Evolutionary conservation across 495 filamentous ascomycete species (phyloP).

Genomic region (Aspergillus funiculosus): DNA sequence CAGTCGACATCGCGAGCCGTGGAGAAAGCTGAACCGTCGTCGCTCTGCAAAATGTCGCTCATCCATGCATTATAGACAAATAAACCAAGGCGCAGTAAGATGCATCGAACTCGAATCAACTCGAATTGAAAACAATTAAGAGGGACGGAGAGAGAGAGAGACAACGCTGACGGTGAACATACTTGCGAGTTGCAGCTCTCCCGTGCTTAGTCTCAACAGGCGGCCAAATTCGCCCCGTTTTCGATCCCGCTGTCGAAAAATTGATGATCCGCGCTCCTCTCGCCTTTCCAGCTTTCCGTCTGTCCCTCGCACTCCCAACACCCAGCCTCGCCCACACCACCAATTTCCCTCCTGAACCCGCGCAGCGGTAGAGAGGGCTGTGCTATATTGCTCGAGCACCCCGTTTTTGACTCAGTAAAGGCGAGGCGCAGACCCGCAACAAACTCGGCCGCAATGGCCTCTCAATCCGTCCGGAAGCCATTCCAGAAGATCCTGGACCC

Average conservation of each 20-base stretch:
- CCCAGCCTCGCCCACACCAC: neutral
- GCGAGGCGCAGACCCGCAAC: slow-evolving; percentile 8
- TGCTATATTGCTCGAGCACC: neutral
- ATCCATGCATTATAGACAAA: slow-evolving; percentile 19
- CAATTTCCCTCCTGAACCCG: neutral
- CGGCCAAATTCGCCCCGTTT: slow-evolving; percentile 16
- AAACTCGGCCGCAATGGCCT: slow-evolving; percentile 39
- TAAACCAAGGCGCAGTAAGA: too few relatives aligned
- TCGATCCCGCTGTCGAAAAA: slow-evolving; percentile 22
- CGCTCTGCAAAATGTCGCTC: too few relatives aligned
- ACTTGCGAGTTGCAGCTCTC: too few relatives aligned
- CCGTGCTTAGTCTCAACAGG: neutral
- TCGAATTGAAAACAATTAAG: too few relatives aligned
- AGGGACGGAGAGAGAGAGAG: neutral
- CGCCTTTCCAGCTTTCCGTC: neutral
- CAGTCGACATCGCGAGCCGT: slow-evolving; percentile 15
- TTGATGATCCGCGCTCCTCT: slow-evolving; percentile 21
- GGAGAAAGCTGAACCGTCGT: slow-evolving; percentile 14
- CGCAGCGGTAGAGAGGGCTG: slow-evolving; percentile 10
- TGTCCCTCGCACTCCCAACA: slow-evolving; percentile 4
- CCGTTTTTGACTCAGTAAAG: neutral
- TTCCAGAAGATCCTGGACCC: slow-evolving; percentile 42
- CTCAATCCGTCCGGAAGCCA: slow-evolving; percentile 26
- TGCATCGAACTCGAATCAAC: too few relatives aligned
- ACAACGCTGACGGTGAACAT: too few relatives aligned